Evolutionary conservation across 2,329 filamentous ascomycete species (phyloP), one percentile per base, ranked within the genome.

Genomic region (Aspergillus piperis): DNA sequence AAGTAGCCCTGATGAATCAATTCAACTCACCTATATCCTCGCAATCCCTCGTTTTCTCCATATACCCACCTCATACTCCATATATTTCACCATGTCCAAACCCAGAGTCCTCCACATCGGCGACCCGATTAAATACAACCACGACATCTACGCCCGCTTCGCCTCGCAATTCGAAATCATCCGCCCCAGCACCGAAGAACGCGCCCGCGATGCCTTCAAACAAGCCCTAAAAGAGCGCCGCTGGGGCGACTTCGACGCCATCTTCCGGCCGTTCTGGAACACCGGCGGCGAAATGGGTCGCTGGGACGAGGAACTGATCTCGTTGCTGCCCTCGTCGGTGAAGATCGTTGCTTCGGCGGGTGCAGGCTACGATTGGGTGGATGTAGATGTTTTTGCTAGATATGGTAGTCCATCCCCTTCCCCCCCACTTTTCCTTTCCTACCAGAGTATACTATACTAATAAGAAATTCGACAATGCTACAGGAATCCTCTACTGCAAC

Each of bases 221-320:
- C 66, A 72, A 23, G 78, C 78, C 0, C 60, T 82, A 19, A 75
- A 78, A 47, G 73, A 78, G 2, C 70, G 72, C 11, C 75, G 73
- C 62, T 79, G 71, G 61, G 75, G 75, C 6, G 66, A 73, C 36
- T 77, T 78, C 58, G 67, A 76, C 15, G 84, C 83, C 60, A 78
- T 83, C 50, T 85, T 86, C 64, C 77, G 85, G 2, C 86, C 86
- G 0, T 87, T 86, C 70, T 88, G 85, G 84, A 83, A 84, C 59
- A 87, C 85, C 0, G 86, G 86, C 1, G 84, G 84, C 3, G 86
- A 88, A 66, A 88, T 88, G 85, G 85, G 84, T 0, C 81, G 82
- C 21, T 88, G 85, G 85, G 83, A 89, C 65, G 66, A 72, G 10
- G 86, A 88, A 62, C 68, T 88, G 19, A 83, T 88, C 54, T 75